These are phyloP conservation scores for Magnolia kwangsiensis DNA, from an alignment of 164 flowering plant species.

Conservation along the genomic window DNA sequence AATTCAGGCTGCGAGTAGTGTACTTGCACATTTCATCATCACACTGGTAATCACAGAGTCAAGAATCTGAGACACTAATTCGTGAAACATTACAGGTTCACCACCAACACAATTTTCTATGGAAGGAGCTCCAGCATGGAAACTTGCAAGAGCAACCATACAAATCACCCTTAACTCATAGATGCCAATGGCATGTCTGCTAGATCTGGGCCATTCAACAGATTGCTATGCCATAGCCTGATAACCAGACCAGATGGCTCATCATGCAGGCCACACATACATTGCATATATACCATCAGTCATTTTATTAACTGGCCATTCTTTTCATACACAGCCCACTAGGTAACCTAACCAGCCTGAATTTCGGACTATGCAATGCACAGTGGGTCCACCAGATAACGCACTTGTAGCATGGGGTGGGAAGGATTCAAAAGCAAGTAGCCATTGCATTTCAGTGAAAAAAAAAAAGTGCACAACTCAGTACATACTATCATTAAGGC, in stretches of 20 bases:
- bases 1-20: conserved; percentile 64
- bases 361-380: neutral
- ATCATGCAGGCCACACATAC: neutral
- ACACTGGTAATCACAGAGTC: conserved; percentile 46
- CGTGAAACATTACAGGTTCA: too few relatives aligned
- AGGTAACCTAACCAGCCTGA: neutral
- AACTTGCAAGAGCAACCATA: neutral
- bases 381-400: neutral
- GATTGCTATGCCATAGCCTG: too few relatives aligned
- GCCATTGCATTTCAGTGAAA: neutral
- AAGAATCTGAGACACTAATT: neutral
- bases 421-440: neutral
- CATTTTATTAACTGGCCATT: neutral
- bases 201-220: too few relatives aligned
- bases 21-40: conserved; percentile 94
- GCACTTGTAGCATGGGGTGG: neutral
- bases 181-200: too few relatives aligned
- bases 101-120: too few relatives aligned
- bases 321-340: neutral
- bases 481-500: conserved; percentile 69
- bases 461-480: neutral
- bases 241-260: neutral
- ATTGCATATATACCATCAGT: too few relatives aligned
- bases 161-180: too few relatives aligned
- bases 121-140: neutral